A percentile compares a stretch with the other conserved stretches of the same genome.
Evolutionary conservation across 345 rosid species (phyloP).

Genomic region (Gossypioides kirkii): DNA sequence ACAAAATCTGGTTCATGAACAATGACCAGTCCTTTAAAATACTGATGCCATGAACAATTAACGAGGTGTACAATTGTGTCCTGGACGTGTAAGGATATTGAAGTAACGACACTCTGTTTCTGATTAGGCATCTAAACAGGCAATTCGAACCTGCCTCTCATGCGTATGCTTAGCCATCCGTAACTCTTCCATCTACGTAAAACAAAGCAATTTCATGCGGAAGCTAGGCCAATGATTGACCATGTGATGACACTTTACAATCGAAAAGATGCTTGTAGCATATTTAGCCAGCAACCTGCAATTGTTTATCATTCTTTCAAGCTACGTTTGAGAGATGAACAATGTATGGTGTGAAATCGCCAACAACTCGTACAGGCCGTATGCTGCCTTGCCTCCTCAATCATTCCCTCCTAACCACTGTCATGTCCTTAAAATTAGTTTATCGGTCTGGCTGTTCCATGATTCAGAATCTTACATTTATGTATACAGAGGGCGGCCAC

Average conservation of each 20-base stretch:
- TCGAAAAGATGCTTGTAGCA: constrained; percentile 28
- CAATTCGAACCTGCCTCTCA: constrained; percentile 28
- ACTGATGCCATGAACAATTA: background rate
- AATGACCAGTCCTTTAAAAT: constrained; percentile 7
- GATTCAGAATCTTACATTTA: background rate
- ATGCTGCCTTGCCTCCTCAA: constrained; percentile 28
- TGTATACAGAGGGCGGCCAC: constrained; percentile 24
- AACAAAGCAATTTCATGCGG: background rate
- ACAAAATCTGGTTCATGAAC: constrained; percentile 10
- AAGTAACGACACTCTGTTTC: constrained; percentile 34
- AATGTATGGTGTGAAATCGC: constrained; percentile 15
- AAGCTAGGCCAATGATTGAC: background rate
- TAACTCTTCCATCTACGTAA: constrained; percentile 10
- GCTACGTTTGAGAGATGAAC: constrained; percentile 10
- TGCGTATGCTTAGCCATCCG: no score
- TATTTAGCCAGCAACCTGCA: constrained; percentile 25
- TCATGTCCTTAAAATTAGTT: constrained; percentile 16
- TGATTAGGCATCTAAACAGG: constrained; percentile 32
- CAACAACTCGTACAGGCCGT: background rate
- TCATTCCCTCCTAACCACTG: constrained; percentile 16
- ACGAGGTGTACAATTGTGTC: background rate
- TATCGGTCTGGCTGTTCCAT: constrained; percentile 34
- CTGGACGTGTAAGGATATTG: constrained; percentile 25
- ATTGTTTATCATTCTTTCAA: constrained; percentile 14
- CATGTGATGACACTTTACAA: constrained; percentile 30